Conservation (phyloP, 352 stramenopile species). For the Globisporangium nunn region DNA sequence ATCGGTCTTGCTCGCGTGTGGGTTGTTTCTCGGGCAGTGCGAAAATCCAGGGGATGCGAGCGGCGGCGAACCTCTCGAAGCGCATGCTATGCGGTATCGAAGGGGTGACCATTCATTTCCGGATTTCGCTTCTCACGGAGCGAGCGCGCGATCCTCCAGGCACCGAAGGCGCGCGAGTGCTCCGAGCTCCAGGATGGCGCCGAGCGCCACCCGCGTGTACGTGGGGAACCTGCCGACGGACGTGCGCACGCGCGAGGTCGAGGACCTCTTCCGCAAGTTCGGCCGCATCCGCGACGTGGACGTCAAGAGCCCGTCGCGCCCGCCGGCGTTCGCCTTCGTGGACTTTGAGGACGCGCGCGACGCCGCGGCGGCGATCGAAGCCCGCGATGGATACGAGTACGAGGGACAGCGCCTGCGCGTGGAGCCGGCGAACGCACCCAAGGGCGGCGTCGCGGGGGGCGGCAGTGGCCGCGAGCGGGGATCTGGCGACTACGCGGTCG, state of each 20-base stretch:
- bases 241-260: conserved; percentile 63
- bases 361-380: conserved; percentile 55
- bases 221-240: conserved; percentile 74
- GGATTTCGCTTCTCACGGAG: background rate
- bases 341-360: conserved; percentile 69
- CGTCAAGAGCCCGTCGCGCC: conserved; percentile 64
- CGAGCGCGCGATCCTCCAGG: background rate
- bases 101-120: background rate
- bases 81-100: background rate
- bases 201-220: conserved; percentile 26
- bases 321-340: conserved; percentile 57
- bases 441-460: conserved; percentile 6
- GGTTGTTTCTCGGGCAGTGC: background rate
- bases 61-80: background rate
- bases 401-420: conserved; percentile 52
- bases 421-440: conserved; percentile 35
- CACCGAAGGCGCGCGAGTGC: background rate
- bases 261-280: conserved; percentile 74
- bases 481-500: conserved; percentile 43
- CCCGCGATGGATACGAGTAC: conserved; percentile 46
- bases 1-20: conserved; percentile 13
- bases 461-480: conserved; percentile 36
- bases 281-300: conserved; percentile 56
- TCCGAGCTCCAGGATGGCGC: background rate
- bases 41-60: background rate